Evolutionary conservation across 257 asterid genomes (phyloP).

Genomic region (Nicotiana otophora): DNA sequence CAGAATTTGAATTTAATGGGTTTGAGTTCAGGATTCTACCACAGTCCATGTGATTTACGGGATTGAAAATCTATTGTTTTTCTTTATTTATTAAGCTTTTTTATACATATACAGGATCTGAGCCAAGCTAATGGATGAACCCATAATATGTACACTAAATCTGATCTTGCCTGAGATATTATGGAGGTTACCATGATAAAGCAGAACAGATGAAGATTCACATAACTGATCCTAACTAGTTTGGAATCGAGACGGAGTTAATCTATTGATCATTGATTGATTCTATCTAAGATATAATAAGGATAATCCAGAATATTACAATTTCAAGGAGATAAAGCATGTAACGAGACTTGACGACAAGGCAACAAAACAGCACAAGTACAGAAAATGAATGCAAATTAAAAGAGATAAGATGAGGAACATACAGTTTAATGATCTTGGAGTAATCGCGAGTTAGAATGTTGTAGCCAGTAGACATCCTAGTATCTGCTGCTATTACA

Average conservation of each 20-base stretch:
- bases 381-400: background rate
- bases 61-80: too few relatives aligned
- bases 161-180: background rate
- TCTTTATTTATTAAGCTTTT: too few relatives aligned
- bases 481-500: constrained; percentile 88
- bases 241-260: background rate
- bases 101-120: too few relatives aligned
- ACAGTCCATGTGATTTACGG: too few relatives aligned
- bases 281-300: background rate
- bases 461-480: constrained; percentile 71
- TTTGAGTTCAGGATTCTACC: too few relatives aligned
- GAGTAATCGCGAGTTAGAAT: constrained; percentile 91
- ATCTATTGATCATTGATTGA: background rate
- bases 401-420: background rate
- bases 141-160: too few relatives aligned
- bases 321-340: background rate
- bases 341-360: background rate
- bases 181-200: background rate
- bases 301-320: background rate
- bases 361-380: background rate
- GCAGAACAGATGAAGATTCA: background rate
- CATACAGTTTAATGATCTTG: constrained; percentile 70
- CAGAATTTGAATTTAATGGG: too few relatives aligned
- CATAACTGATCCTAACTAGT: background rate
- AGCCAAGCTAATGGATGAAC: too few relatives aligned